Evolutionary conservation across 352 stramenopile species (phyloP), one percentile per base, ranked within the genome.

Genomic region (Pythium vanterpoolii): DNA sequence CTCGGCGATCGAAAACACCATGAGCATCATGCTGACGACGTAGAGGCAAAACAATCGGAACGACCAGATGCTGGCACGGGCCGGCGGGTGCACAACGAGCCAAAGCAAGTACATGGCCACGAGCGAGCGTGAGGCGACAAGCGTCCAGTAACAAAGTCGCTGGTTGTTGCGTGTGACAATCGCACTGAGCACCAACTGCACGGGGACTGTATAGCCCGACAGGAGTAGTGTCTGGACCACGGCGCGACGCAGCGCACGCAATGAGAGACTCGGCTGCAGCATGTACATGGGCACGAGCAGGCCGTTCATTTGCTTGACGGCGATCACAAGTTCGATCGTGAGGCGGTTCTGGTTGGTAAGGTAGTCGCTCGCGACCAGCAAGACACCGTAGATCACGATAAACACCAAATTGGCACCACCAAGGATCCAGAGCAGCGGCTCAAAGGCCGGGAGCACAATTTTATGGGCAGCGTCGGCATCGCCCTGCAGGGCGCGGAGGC

Each of bases 391-490:
- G 6, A 63, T 69, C 3, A 78, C 71, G 2, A 65, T 59, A 9
- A 19, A 51, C 0, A 48, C 56, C 4, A 90, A 60, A 11, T 87
- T 58, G 24, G 26, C 38, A 24, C 34, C 50, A 10, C 50, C 24
- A 21, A 57, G 26, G 1, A 57, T 26, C 76, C 74, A 85, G 13
- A 90, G 58, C 26, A 90, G 56, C 2, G 81, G 81, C 62, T 87
- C 81, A 51, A 87, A 90, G 4, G 78, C 77, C 11, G 81, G 81
- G 24, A 89, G 51, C 23, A 89, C 63, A 30, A 89, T 56, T 50
- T 88, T 88, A 31, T 71, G 63, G 1, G 77, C 62, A 4, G 79
- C 79, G 0, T 58, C 64, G 0, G 62, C 57, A 45, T 91, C 72
- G 2, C 81, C 77, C 19, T 57, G 61, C 27, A 83, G 61, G 14